Percentiles rank a stretch among this genome's conserved stretches.
These are phyloP conservation scores for Sclerospora graminicola DNA, from an alignment of 352 stramenopile species.

Conservation along the genomic window DNA sequence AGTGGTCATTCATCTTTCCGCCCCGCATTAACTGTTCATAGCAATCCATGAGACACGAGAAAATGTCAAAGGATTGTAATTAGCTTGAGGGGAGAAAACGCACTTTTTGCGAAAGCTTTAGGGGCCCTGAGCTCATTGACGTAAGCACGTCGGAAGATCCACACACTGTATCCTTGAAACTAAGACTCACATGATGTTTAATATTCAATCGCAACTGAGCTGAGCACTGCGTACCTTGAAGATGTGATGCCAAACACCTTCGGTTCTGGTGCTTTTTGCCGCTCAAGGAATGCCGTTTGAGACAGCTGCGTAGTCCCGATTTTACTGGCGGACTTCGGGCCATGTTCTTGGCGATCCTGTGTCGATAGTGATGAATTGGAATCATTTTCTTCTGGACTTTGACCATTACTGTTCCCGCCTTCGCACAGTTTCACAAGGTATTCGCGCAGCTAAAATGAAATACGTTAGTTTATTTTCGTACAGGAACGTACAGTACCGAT, in stretches of 20 bases:
- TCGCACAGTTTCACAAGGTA: slow-evolving; percentile 41
- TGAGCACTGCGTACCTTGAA: slow-evolving; percentile 20
- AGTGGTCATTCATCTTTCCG: slow-evolving; percentile 66
- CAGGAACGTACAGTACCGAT: no score
- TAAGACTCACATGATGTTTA: slow-evolving; percentile 6
- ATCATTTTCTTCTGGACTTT: slow-evolving; percentile 15
- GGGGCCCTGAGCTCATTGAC: slow-evolving; percentile 46
- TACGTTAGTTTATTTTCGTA: slow-evolving; percentile 2
- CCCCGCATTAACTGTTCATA: slow-evolving; percentile 46
- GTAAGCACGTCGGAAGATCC: slow-evolving; percentile 40
- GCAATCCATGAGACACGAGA: slow-evolving; percentile 1
- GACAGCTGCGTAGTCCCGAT: no score
- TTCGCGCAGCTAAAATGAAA: slow-evolving; percentile 42
- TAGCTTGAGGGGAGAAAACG: no score
- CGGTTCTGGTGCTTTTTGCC: slow-evolving; percentile 36
- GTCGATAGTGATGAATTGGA: no score
- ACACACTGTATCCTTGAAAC: slow-evolving; percentile 40
- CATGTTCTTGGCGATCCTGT: no score
- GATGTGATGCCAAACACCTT: slow-evolving; percentile 48
- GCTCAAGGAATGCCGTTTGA: slow-evolving; percentile 50
- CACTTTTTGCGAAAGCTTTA: slow-evolving; percentile 51
- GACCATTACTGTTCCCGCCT: slow-evolving; percentile 8
- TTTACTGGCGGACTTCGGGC: no score
- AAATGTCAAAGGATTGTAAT: no score
- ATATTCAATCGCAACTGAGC: neutral